Evolutionary conservation across 306 rosid genomes (phyloP).

Genomic region (Castanopsis chinensis): DNA sequence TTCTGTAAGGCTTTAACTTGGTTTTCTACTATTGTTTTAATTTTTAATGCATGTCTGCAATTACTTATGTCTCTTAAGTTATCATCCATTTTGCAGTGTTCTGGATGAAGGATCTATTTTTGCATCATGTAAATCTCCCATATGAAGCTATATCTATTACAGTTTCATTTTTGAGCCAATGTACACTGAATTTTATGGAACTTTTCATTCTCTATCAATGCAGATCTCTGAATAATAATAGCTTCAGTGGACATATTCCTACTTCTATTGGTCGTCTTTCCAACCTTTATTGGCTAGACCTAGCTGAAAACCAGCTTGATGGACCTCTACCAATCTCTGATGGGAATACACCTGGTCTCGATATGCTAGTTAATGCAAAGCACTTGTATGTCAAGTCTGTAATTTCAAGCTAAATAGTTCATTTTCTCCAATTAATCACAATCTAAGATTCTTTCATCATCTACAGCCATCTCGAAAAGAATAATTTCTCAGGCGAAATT

Average conservation of each 20-base stretch:
- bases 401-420: not conserved
- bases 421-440: not conserved
- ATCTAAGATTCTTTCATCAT: not conserved
- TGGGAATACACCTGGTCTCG: conserved; percentile 28
- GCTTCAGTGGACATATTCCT: conserved; percentile 33
- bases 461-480: conserved; percentile 33
- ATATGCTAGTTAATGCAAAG: conserved; percentile 14
- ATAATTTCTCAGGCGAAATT: conserved; percentile 26
- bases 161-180: not conserved
- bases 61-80: not conserved
- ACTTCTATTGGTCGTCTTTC: conserved; percentile 37
- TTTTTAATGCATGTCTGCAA: not conserved
- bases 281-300: conserved; percentile 40
- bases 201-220: not conserved
- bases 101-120: not conserved
- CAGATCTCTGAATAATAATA: conserved; percentile 41
- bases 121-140: not conserved
- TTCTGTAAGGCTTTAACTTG: not conserved
- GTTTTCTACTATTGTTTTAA: not conserved
- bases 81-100: not conserved
- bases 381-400: conserved; percentile 41
- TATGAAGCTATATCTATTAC: not conserved
- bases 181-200: not conserved
- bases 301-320: conserved; percentile 33
- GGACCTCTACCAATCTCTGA: conserved; percentile 38